These are phyloP conservation scores for Ichthyophthirius multifiliis DNA, from an alignment of 169 alveolate species.

Conservation along the genomic window DNA sequence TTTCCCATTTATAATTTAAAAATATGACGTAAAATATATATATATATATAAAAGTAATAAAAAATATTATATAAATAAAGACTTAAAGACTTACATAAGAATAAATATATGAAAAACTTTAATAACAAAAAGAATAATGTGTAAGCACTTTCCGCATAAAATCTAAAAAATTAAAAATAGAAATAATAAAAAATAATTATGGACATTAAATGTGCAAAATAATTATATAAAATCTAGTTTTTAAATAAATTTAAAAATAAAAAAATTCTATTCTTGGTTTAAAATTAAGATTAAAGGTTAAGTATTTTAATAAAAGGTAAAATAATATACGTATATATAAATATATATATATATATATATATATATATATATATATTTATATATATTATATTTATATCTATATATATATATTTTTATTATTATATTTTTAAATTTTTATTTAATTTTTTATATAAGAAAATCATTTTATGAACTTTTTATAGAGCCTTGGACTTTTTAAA, in stretches of 20 bases:
- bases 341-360: too few relatives aligned
- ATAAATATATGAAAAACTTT: neutral
- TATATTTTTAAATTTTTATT: too few relatives aligned
- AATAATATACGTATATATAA: too few relatives aligned
- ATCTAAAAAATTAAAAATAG: neutral
- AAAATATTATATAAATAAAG: too few relatives aligned
- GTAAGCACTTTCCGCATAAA: neutral
- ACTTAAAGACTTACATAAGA: neutral
- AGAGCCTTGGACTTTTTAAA: neutral
- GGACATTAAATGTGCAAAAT: neutral
- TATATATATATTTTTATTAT: too few relatives aligned
- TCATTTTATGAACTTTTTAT: neutral
- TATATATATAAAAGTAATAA: too few relatives aligned
- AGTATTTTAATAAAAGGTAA: slow-evolving; percentile 1
- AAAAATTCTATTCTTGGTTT: neutral
- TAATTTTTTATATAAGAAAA: too few relatives aligned
- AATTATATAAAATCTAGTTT: neutral
- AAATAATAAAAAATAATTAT: neutral
- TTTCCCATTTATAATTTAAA: too few relatives aligned
- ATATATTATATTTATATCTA: too few relatives aligned
- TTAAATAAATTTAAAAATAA: neutral
- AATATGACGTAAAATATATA: too few relatives aligned
- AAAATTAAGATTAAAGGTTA: neutral
- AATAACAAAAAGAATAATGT: neutral
- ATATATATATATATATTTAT: too few relatives aligned